A percentile compares a stretch with the other conserved stretches of the same genome.
phyloP scores from a whole-genome alignment of 768 basidiomycete genomes.

The Russula olivacea region DNA sequence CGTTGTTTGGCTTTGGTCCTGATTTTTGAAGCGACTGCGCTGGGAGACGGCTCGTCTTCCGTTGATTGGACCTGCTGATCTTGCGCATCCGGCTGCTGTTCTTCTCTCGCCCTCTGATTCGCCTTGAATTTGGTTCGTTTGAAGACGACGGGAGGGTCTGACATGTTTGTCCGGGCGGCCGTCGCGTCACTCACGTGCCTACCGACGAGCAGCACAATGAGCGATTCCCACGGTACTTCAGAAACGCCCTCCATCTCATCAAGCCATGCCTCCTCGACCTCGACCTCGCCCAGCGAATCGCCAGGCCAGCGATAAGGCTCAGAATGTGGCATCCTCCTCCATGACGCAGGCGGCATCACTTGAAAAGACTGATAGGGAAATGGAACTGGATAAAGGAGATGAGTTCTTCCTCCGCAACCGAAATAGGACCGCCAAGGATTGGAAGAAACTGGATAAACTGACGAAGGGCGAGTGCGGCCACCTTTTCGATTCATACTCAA shows the following conservation, averaged over 20 bases:
- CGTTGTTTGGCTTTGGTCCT: conserved; percentile 65
- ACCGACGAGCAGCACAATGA: not conserved
- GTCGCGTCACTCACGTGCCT: not conserved
- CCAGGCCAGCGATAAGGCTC: conserved; percentile 2
- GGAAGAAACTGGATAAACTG: conserved; percentile 54
- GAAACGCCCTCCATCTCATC: conserved; percentile 2
- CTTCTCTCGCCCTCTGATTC: conserved; percentile 36
- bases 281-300: conserved; percentile 25
- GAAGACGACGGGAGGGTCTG: conserved; percentile 37
- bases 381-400: conserved; percentile 51
- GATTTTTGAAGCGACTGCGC: conserved; percentile 54
- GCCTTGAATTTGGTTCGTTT: conserved; percentile 40
- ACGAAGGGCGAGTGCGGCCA: conserved; percentile 44
- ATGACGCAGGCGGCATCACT: conserved; percentile 11
- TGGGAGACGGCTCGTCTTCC: conserved; percentile 46
- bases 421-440: conserved; percentile 47
- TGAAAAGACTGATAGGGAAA: conserved; percentile 16
- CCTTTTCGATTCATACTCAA: not conserved
- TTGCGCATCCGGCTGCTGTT: conserved; percentile 28
- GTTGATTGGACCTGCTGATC: conserved; percentile 23
- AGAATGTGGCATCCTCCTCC: conserved; percentile 17
- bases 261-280: conserved; percentile 25
- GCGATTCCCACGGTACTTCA: conserved; percentile 19
- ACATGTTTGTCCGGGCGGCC: conserved; percentile 24
- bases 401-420: conserved; percentile 65